Percentiles rank a stretch among this genome's conserved stretches.
Conservation (phyloP, 108 stramenopile species). For the Discostella stelligeroides region DNA sequence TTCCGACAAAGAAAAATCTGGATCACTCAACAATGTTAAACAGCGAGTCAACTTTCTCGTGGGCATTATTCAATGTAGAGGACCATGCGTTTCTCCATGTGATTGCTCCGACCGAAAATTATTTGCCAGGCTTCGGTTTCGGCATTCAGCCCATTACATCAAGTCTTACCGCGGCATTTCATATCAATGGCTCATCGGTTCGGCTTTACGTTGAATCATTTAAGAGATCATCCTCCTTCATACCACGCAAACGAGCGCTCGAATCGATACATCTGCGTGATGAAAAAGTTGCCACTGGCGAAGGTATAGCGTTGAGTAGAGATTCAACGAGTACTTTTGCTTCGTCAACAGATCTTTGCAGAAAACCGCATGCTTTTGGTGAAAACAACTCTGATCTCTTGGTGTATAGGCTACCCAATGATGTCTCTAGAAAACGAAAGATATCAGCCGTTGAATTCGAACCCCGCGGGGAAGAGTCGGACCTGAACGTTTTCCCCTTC, state of each 20-base stretch:
- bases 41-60: not conserved
- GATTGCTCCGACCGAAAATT: not conserved
- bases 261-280: not conserved
- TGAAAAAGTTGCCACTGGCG: not conserved
- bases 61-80: constrained; percentile 15
- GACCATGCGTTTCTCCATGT: not conserved
- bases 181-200: not conserved
- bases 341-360: constrained; percentile 5
- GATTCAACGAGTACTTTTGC: not conserved
- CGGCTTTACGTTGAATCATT: constrained; percentile 13
- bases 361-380: not conserved
- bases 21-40: not conserved
- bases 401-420: constrained; percentile 19
- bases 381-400: not conserved
- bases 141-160: constrained; percentile 1
- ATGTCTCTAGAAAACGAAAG: constrained; percentile 14
- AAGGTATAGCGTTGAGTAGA: not conserved
- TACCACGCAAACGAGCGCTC: not conserved
- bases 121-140: not conserved
- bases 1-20: constrained; percentile 13
- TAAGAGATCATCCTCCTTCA: constrained; percentile 5
- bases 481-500: constrained; percentile 22
- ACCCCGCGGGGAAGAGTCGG: constrained; percentile 7
- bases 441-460: constrained; percentile 13
- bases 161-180: not conserved